Evolutionary conservation across 352 stramenopile genomes (phyloP).

Genomic region (Globisporangium splendens): DNA sequence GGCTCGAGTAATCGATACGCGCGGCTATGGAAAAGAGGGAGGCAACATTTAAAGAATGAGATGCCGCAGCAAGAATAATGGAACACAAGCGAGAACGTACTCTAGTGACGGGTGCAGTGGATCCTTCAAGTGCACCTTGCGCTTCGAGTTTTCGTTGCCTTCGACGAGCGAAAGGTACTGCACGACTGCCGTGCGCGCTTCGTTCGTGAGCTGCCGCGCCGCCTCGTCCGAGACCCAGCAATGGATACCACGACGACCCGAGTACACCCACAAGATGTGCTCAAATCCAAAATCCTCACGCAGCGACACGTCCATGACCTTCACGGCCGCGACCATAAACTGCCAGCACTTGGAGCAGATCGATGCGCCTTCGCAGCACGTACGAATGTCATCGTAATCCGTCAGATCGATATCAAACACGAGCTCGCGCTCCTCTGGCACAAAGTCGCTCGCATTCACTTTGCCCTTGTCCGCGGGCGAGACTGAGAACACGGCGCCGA

Average conservation of each 20-base stretch:
- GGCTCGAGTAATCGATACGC: constrained; percentile 94
- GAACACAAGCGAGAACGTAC: constrained; percentile 22
- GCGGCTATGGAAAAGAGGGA: constrained; percentile 39
- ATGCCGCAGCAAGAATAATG: neutral
- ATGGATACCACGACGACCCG: constrained; percentile 98
- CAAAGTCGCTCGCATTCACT: constrained; percentile 84
- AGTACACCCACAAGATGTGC: constrained; percentile 99
- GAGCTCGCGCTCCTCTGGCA: constrained; percentile 94
- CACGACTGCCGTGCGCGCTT: constrained; percentile 94
- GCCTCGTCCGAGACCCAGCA: constrained; percentile 98
- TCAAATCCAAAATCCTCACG: constrained; percentile 98
- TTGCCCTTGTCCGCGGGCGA: constrained; percentile 86
- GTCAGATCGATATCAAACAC: constrained; percentile 99
- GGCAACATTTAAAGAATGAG: neutral
- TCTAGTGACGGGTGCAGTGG: constrained; percentile 94
- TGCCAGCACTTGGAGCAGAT: constrained; percentile 96
- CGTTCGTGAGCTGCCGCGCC: constrained; percentile 93
- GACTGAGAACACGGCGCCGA: constrained; percentile 95
- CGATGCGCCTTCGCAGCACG: constrained; percentile 90
- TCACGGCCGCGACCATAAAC: constrained; percentile 97
- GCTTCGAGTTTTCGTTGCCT: constrained; percentile 84
- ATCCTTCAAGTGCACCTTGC: constrained; percentile 89
- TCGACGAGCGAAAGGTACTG: constrained; percentile 96
- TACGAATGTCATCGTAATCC: constrained; percentile 99
- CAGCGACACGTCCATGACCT: constrained; percentile 90